Base-by-base conservation (phyloP, 495 filamentous ascomycete genomes). In the Polyplosphaeria fusca region DNA sequence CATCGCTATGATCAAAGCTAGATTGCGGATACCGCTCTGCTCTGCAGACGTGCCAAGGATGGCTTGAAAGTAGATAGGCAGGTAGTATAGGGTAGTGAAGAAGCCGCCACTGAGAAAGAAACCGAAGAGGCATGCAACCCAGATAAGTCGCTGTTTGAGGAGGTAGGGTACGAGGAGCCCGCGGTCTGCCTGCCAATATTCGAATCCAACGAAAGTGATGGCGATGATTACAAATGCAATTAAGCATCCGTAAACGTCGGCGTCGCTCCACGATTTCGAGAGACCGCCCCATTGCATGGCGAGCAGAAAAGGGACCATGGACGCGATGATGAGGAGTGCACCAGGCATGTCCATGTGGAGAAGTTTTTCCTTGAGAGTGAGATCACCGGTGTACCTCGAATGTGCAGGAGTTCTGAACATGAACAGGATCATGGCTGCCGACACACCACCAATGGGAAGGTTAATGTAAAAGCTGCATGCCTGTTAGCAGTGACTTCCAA, bases 381-480 rank as follows among this genome's bases (percentile, higher is more conserved):
- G 26, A 9, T 67, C 70, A 16, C 67, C 27, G 2, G 55, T 52
- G 5, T 71, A 70, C 28, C 60, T 66, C 0, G 66, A 57, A 12
- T 61, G 52, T 4, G 64, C 53, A 5, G 74, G 74, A 4, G 69
- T 47, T 16, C 61, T 40, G 61, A 78, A 74, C 53, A 74, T 68
- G 14, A 80, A 35, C 24, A 74, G 42, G 19, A 78, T 71, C 4
- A 73, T 60, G 24, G 53, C 52, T 9, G 64, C 71, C 1, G 67
- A 57, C 14, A 68, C 44, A 27, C 69, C 76, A 24, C 78, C 77
- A 32, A 79, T 67, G 0, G 78, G 78, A 3, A 80, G 71, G 52
- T 81, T 80, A 63, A 81, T 75, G 52, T 79, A 80, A 63, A 80
- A 80, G 57, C 49, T 35, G 14, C 7, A 18, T 7, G 5, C 11